Evolutionary conservation across 352 stramenopile species (phyloP), one percentile per base, ranked within the genome.

Genomic region (Halophytophthora batemanensis): DNA sequence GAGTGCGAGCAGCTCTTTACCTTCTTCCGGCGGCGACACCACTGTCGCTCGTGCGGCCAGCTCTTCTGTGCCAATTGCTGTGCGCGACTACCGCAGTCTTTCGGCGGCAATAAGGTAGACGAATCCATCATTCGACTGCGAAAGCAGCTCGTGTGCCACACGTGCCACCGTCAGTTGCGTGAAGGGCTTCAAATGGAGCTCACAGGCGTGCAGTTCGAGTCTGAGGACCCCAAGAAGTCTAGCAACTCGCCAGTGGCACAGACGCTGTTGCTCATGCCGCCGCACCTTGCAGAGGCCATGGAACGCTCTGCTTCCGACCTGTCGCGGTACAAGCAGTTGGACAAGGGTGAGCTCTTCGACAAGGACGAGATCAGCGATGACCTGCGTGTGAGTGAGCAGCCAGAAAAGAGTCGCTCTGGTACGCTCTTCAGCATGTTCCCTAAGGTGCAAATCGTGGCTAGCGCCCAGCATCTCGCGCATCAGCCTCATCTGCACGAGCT

Each of bases 21-120:
- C 17, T 93, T 95, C 40, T 83, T 92, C 45, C 61, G 82, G 35
- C 65, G 84, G 13, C 68, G 75, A 31, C 84, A 95, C 45, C 84
- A 95, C 41, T 95, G 84, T 48, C 82, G 84, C 3, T 92, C 81
- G 13, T 95, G 84, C 41, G 84, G 84, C 3, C 84, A 95, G 54
- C 87, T 95, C 49, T 95, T 95, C 46, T 95, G 84, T 39, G 69
- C 78, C 2, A 80, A 91, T 39, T 95, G 84, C 43, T 92, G 80
- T 56, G 76, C 82, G 6, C 69, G 82, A 11, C 59, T 95, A 6
- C 79, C 82, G 12, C 77, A 90, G 53, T 92, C 82, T 1, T 91
- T 92, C 53, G 81, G 79, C 34, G 74, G 71, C 1, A 69, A 69
- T 8, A 90, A 90, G 43, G 80, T 87, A 19, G 79, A 95, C 53